A percentile compares a stretch with the other conserved stretches of the same genome.
phyloP scores from a whole-genome alignment of 306 rosid genomes.

The Senna siamea region DNA sequence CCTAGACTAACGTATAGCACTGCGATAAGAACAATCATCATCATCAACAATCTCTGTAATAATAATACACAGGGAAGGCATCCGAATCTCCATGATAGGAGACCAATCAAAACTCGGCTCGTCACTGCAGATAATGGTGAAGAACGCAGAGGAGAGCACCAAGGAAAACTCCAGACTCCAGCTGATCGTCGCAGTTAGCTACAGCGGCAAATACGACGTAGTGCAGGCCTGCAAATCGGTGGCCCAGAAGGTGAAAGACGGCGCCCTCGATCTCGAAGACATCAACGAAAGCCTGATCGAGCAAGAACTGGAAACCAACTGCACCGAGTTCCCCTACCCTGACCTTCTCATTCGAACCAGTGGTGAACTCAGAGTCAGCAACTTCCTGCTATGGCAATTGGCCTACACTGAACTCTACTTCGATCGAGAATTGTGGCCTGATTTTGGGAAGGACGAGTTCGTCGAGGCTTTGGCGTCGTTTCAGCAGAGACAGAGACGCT shows the following conservation, averaged over 20 bases:
- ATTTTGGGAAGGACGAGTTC: constrained; percentile 68
- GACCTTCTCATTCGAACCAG: constrained; percentile 81
- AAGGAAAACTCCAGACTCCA: constrained; percentile 55
- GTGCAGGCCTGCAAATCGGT: constrained; percentile 74
- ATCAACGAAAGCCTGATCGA: constrained; percentile 61
- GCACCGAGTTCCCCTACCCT: constrained; percentile 71
- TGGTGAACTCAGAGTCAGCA: constrained; percentile 83
- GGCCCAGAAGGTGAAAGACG: constrained; percentile 63
- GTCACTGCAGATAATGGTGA: constrained; percentile 46
- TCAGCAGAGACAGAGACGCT: constrained; percentile 74
- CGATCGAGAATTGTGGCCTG: constrained; percentile 66
- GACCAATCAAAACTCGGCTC: constrained; percentile 61
- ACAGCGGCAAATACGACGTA: constrained; percentile 82
- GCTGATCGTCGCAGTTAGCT: constrained; percentile 67
- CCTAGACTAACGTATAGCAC: too few relatives aligned
- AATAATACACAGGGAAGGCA: constrained; percentile 51
- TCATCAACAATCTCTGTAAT: too few relatives aligned
- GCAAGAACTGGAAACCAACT: constrained; percentile 74
- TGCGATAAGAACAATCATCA: too few relatives aligned
- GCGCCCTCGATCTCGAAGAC: constrained; percentile 49
- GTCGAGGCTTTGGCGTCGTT: constrained; percentile 68
- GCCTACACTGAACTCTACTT: constrained; percentile 82
- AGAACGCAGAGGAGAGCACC: constrained; percentile 52
- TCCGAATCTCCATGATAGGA: constrained; percentile 68
- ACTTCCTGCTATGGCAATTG: constrained; percentile 83